Evolutionary conservation across 2,329 filamentous ascomycete genomes (phyloP).

Genomic region (Fusarium humuli): DNA sequence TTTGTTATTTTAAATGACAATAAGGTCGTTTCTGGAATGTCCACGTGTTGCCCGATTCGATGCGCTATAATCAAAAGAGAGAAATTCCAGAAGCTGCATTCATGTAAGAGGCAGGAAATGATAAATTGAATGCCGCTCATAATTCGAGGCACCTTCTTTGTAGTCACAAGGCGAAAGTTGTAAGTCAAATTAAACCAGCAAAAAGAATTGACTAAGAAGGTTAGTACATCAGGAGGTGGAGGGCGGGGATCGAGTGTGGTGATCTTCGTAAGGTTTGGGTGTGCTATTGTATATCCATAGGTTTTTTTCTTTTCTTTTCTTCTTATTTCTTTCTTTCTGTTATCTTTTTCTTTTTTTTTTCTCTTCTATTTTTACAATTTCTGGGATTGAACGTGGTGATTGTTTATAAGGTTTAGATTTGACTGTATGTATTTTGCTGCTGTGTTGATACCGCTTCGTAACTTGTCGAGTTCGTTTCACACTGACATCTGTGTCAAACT

Average conservation of each 20-base stretch:
- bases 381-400: not conserved
- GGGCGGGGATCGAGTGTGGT: not conserved
- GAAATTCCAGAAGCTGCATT: conserved; percentile 8
- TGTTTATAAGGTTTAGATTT: not conserved
- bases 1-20: conserved; percentile 3
- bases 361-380: no score
- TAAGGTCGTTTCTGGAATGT: conserved; percentile 24
- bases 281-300: no score
- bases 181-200: not conserved
- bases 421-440: not conserved
- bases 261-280: no score
- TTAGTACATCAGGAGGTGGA: not conserved
- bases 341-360: no score
- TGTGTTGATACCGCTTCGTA: not conserved
- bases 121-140: not conserved
- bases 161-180: not conserved
- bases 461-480: not conserved
- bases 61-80: not conserved
- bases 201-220: not conserved
- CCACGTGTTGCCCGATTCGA: conserved; percentile 18
- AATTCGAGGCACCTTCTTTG: no score
- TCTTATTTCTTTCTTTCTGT: no score
- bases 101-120: conserved; percentile 12
- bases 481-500: not conserved
- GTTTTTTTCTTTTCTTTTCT: no score